Evolutionary conservation across 306 rosid genomes (phyloP).

Genomic region (Sphenostylis stenocarpa): DNA sequence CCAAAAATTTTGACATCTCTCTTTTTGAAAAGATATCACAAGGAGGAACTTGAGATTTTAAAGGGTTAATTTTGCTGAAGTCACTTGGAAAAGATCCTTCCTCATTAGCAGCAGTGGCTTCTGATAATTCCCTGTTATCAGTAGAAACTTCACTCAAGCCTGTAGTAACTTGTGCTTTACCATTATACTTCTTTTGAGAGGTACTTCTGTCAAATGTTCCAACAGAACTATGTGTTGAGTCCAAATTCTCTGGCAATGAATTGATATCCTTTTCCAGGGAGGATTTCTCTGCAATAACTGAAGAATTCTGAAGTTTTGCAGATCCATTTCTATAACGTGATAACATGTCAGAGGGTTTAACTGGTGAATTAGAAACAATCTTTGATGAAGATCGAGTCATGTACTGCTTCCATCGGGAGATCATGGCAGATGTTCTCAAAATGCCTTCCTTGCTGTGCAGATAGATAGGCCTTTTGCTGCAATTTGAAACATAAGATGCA

Average conservation of each 20-base stretch:
- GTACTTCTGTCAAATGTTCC: slow-evolving; percentile 23
- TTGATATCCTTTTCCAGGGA: slow-evolving; percentile 36
- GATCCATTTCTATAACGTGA: slow-evolving; percentile 40
- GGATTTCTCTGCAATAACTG: slow-evolving; percentile 34
- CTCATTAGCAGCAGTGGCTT: slow-evolving; percentile 44
- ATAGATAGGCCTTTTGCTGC: slow-evolving; percentile 71
- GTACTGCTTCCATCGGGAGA: slow-evolving; percentile 93
- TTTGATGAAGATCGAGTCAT: slow-evolving; percentile 52
- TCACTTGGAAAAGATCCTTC: slow-evolving; percentile 41
- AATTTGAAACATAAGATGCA: slow-evolving; percentile 73
- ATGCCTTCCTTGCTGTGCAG: slow-evolving; percentile 95
- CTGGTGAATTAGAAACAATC: slow-evolving; percentile 44
- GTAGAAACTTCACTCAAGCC: slow-evolving; percentile 34
- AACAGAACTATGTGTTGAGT: slow-evolving; percentile 34
- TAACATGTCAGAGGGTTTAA: slow-evolving; percentile 38
- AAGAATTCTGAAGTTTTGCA: slow-evolving; percentile 39
- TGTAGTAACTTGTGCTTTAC: slow-evolving; percentile 37
- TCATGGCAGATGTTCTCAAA: slow-evolving; percentile 88
- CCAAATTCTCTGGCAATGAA: slow-evolving; percentile 40
- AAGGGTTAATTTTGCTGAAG: slow-evolving; percentile 58
- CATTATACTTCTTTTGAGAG: slow-evolving; percentile 33
- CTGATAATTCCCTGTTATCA: slow-evolving; percentile 38
- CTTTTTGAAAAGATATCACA: slow-evolving; percentile 66
- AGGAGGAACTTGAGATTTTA: slow-evolving; percentile 86
- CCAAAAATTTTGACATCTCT: slow-evolving; percentile 70